Evolutionary conservation across 164 flowering plant species (phyloP), one percentile per base, ranked within the genome.

Genomic region (Magnolia sinica): DNA sequence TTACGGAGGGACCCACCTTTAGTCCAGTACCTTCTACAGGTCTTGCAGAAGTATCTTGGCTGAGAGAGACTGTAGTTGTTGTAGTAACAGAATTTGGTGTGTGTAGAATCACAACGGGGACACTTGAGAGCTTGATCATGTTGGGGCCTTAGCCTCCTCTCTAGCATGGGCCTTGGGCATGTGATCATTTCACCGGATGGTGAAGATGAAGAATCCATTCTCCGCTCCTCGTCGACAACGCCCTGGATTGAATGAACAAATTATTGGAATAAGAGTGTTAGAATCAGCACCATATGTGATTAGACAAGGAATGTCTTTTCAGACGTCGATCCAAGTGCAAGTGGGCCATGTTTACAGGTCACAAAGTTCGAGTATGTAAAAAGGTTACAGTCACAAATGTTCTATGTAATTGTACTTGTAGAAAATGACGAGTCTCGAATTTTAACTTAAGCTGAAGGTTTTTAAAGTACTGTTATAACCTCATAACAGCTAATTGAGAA

Each of bases 1-100:
- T 91, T 91, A 27, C 96, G 73, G 7, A 91, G 84, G 45, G 96
- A 86, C 7, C 96, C 96, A 0, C 96, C 96, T 82, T 91, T 91
- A 37, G 96, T 91, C 96, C 96, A 91, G 74, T 91, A 91, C 86
- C 96, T 81, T 74, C 96, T 76, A 74, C 96, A 91, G 9, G 96
- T 87, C 85, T 89, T 91, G 90, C 96, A 91, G 74, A 91, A 91
- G 86, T 91, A 91, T 65, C 96, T 81, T 13, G 96, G 96, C 80
- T 91, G 96, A 64, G 96, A 88, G 73, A 90, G 92, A 83, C 96
- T 91, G 80, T 91, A 91, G 66, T 91, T 91, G 88, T 91, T 91
- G 87, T 91, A 91, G 89, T 91, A 91, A 80, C 96, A 91, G 64
- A 91, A 91, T 79, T 91, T 91, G 80, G 93, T 91, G 86, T 90